Evolutionary conservation across 352 stramenopile species (phyloP).

Genomic region (Pythium monospermum): DNA sequence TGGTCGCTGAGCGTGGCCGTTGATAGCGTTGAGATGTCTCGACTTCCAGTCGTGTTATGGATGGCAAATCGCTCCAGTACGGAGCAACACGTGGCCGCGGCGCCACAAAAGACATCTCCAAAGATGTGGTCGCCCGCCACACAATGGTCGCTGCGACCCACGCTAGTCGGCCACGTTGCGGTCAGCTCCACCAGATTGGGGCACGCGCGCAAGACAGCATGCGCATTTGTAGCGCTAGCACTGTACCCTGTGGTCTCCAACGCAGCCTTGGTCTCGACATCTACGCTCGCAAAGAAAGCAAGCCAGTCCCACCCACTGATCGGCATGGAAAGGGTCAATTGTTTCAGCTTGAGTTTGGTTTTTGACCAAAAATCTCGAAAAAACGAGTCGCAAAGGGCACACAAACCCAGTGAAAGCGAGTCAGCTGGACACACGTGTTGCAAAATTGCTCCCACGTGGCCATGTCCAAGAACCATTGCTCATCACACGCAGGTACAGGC

Average conservation of each 20-base stretch:
- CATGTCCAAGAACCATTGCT: constrained; percentile 4
- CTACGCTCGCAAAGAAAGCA: not conserved
- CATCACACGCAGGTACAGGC: not conserved
- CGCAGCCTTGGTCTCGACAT: not conserved
- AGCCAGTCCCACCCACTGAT: constrained; percentile 15
- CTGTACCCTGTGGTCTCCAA: not conserved
- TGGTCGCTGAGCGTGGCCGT: no score
- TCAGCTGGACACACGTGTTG: not conserved
- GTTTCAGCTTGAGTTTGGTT: constrained; percentile 14
- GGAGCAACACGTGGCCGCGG: not conserved
- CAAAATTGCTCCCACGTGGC: constrained; percentile 12
- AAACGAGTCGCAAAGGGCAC: constrained; percentile 13
- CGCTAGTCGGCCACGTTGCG: not conserved
- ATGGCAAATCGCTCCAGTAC: no score
- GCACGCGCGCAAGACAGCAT: constrained; percentile 1
- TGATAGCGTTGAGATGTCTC: no score
- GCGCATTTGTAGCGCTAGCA: not conserved
- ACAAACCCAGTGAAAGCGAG: constrained; percentile 10
- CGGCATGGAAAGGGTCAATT: constrained; percentile 3
- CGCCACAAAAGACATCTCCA: constrained; percentile 9
- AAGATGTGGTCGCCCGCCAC: constrained; percentile 1
- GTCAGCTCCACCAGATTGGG: constrained; percentile 1
- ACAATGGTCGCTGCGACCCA: not conserved
- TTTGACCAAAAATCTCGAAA: constrained; percentile 17
- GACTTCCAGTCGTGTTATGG: no score